A percentile compares a stretch with the other conserved stretches of the same genome.
Conservation (phyloP, 2,329 filamentous ascomycete species). For the Arthrinium phaeospermum region DNA sequence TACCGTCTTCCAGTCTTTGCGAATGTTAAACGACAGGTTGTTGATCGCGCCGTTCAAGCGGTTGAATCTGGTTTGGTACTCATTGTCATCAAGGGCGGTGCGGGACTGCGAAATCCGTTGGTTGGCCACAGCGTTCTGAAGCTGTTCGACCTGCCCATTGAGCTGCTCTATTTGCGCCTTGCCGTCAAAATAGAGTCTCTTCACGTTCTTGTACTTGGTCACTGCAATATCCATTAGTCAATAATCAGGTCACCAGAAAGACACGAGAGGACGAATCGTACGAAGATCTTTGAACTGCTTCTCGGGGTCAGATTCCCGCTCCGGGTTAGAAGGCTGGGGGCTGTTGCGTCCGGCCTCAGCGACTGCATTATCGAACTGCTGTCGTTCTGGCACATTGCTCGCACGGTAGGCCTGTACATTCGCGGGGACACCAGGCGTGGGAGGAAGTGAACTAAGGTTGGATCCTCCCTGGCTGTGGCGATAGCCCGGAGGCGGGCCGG, state of each 20-base stretch:
- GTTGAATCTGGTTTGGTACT: constrained; percentile 88
- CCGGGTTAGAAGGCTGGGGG: constrained; percentile 55
- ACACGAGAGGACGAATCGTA: constrained; percentile 42
- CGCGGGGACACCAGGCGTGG: constrained; percentile 43
- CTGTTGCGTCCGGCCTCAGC: constrained; percentile 60
- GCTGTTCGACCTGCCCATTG: constrained; percentile 84
- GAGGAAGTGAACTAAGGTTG: constrained; percentile 50
- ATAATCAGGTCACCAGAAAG: constrained; percentile 46
- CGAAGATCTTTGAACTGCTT: constrained; percentile 64
- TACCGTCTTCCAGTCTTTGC: constrained; percentile 88
- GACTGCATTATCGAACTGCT: constrained; percentile 52
- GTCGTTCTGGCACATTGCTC: constrained; percentile 44
- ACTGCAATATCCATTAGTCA: constrained; percentile 55
- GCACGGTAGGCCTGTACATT: constrained; percentile 47
- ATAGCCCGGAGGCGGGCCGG: constrained; percentile 57
- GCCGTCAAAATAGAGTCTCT: constrained; percentile 96
- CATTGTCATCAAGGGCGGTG: constrained; percentile 92
- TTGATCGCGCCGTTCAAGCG: constrained; percentile 92
- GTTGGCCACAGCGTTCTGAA: constrained; percentile 97
- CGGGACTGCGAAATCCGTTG: constrained; percentile 93
- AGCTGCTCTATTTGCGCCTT: constrained; percentile 91
- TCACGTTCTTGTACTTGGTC: constrained; percentile 97
- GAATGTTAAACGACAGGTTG: constrained; percentile 93
- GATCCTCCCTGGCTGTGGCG: constrained; percentile 55
- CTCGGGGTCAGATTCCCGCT: constrained; percentile 52